Base-by-base conservation (phyloP, 176 grass and related monocot genomes). In the Triticum dicoccoides region DNA sequence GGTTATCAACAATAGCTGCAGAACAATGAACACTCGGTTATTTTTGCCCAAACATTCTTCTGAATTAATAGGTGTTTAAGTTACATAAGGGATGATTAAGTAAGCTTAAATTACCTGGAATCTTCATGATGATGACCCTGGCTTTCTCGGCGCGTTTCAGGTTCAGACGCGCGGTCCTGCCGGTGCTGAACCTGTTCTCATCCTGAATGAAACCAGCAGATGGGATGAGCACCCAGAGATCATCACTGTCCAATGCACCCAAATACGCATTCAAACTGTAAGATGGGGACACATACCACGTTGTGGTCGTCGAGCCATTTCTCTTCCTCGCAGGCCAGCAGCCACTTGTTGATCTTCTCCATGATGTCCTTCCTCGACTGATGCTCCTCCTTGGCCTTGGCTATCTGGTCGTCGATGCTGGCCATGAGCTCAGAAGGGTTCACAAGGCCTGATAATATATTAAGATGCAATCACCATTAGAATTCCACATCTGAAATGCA, bases 331-430 rank as follows among this genome's bases (percentile, higher is more conserved):
- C 93, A 92, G 0, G 88, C 93, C 44, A 87, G 25, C 8, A 95
- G 85, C 93, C 93, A 95, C 86, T 90, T 95, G 87, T 83, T 84
- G 25, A 92, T 80, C 88, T 85, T 90, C 25, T 92, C 93, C 88
- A 95, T 88, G 74, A 95, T 88, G 24, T 95, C 90, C 73, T 77
- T 95, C 85, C 93, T 92, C 27, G 82, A 86, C 52, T 80, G 83
- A 5, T 69, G 65, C 71, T 92, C 88, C 3, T 90, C 88, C 83
- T 77, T 90, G 0, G 86, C 93, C 41, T 77, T 90, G 0, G 45
- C 67, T 65, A 95, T 95, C 84, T 95, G 93, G 1, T 83, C 64
- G 37, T 95, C 93, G 2, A 95, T 90, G 78, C 83, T 92, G 76
- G 59, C 79, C 79, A 95, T 85, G 39, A 90, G 88, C 70, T 88